Percentiles rank a stretch among this genome's conserved stretches.
Evolutionary conservation across 2,329 filamentous ascomycete genomes (phyloP).

Genomic region (Sporothrix luriei): DNA sequence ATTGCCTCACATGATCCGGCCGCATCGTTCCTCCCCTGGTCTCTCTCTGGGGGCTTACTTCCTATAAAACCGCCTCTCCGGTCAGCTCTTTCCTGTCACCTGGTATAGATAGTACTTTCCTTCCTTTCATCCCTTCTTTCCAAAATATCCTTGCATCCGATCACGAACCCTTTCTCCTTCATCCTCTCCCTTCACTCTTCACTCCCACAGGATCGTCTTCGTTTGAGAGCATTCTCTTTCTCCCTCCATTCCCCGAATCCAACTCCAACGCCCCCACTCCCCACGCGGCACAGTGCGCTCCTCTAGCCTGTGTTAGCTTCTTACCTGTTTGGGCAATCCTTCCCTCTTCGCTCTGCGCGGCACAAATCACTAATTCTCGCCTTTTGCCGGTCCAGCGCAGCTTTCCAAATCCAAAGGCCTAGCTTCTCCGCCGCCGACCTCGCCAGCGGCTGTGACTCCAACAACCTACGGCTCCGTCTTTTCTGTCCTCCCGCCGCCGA

Average conservation of each 20-base stretch:
- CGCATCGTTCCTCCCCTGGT: slow-evolving; percentile 18
- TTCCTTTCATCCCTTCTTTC: neutral
- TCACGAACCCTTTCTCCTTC: neutral
- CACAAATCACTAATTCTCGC: slow-evolving; percentile 8
- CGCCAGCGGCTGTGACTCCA: slow-evolving; percentile 28
- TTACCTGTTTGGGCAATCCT: slow-evolving; percentile 28
- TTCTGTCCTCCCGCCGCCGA: slow-evolving; percentile 10
- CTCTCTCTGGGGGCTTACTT: too few species aligned
- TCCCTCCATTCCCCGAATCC: slow-evolving; percentile 1
- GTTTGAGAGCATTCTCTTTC: neutral
- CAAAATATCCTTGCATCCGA: neutral
- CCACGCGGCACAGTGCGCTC: slow-evolving; percentile 6
- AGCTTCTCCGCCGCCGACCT: slow-evolving; percentile 16
- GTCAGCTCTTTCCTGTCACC: neutral
- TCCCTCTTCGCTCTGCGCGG: slow-evolving; percentile 17
- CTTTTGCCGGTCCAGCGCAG: slow-evolving; percentile 9
- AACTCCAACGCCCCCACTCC: slow-evolving; percentile 8
- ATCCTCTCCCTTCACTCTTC: too few species aligned
- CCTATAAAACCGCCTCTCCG: neutral
- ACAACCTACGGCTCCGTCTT: slow-evolving; percentile 24
- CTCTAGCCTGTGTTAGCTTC: slow-evolving; percentile 28
- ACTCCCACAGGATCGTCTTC: too few species aligned
- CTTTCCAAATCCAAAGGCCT: slow-evolving; percentile 16
- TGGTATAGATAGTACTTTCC: neutral
- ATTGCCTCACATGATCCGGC: slow-evolving; percentile 29